phyloP scores from a whole-genome alignment of 345 rosid genomes.

The Citrus australasica region DNA sequence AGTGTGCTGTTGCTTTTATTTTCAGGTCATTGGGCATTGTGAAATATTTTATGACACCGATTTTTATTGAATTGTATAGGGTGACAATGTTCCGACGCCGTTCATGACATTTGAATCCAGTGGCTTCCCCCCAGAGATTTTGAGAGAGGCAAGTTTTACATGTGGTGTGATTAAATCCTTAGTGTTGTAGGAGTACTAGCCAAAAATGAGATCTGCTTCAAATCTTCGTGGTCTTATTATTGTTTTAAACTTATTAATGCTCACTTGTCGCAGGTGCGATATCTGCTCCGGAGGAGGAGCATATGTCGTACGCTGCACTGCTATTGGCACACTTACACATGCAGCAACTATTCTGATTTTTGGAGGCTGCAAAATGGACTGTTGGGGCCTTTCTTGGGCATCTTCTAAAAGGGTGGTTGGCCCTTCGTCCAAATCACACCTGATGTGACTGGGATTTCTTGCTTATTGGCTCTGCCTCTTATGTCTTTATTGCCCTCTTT shows the following conservation, averaged over 20 bases:
- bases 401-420: conserved; percentile 71
- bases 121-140: conserved; percentile 89
- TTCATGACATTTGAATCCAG: conserved; percentile 88
- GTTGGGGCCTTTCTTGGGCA: conserved; percentile 77
- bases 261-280: conserved; percentile 96
- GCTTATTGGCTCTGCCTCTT: conserved; percentile 66
- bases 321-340: conserved; percentile 63
- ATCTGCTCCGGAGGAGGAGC: conserved; percentile 95
- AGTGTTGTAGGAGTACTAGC: conserved; percentile 23
- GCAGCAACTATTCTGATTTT: conserved; percentile 64
- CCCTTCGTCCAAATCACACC: conserved; percentile 75
- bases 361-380: conserved; percentile 85
- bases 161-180: conserved; percentile 13
- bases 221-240: conserved; percentile 22
- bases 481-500: conserved; percentile 71
- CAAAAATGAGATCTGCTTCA: conserved; percentile 19
- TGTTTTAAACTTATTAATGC: conserved; percentile 49
- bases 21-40: not conserved
- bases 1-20: conserved; percentile 3
- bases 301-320: conserved; percentile 93
- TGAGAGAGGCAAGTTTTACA: conserved; percentile 70
- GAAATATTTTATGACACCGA: conserved; percentile 4
- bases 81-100: conserved; percentile 89
- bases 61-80: conserved; percentile 46
- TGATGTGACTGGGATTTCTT: conserved; percentile 67